Percentiles rank a stretch among this genome's conserved stretches.
Conservation (phyloP, 2,329 filamentous ascomycete genomes). For the Xylaria sp. region DNA sequence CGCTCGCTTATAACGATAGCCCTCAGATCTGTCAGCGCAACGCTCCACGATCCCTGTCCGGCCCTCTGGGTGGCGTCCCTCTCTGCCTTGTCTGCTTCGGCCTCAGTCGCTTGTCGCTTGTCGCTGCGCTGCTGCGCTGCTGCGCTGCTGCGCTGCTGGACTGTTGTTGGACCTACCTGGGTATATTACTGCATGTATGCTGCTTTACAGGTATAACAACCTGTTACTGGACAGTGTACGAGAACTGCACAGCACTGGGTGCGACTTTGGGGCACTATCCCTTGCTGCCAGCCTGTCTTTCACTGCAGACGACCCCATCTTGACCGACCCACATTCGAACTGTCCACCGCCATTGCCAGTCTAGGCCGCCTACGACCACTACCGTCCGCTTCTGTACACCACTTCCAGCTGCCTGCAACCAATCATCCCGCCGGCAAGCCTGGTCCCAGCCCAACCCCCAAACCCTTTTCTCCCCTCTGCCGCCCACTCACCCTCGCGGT, state of each 20-base stretch:
- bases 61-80: slow-evolving; percentile 47
- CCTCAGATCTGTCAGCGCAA: slow-evolving; percentile 23
- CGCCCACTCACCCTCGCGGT: slow-evolving; percentile 46
- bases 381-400: slow-evolving; percentile 18
- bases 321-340: slow-evolving; percentile 27
- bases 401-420: slow-evolving; percentile 18
- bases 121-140: neutral
- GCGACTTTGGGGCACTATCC: slow-evolving; percentile 23
- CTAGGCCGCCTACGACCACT: slow-evolving; percentile 26
- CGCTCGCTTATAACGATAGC: slow-evolving; percentile 30
- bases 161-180: neutral
- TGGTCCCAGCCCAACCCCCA: slow-evolving; percentile 42
- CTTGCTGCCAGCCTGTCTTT: slow-evolving; percentile 7
- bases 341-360: slow-evolving; percentile 29
- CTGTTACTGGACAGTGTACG: slow-evolving; percentile 19
- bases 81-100: slow-evolving; percentile 39
- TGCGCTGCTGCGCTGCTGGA: neutral
- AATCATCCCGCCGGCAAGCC: slow-evolving; percentile 35
- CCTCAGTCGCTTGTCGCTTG: too few species aligned
- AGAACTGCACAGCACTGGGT: slow-evolving; percentile 15
- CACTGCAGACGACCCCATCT: slow-evolving; percentile 18
- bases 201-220: neutral
- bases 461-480: slow-evolving; percentile 39
- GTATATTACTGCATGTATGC: neutral
- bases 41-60: slow-evolving; percentile 45